phyloP scores from a whole-genome alignment of 176 grass and related monocot genomes.

The Chrysopogon serrulatus region DNA sequence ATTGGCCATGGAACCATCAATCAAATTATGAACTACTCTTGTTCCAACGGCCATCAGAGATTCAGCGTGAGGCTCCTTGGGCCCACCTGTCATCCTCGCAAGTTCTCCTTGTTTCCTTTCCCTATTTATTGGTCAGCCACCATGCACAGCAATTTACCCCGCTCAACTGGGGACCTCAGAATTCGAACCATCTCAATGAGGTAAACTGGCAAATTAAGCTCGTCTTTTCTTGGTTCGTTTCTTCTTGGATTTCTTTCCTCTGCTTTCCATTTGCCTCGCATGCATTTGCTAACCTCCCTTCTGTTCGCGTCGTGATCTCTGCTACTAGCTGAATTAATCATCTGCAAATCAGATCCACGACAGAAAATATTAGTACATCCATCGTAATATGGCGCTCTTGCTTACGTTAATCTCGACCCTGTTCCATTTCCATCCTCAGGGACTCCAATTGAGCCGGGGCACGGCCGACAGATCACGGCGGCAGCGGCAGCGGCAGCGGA shows the following conservation, averaged over 20 bases:
- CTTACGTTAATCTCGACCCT: background rate
- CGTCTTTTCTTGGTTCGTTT: conserved; percentile 10
- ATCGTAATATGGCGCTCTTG: background rate
- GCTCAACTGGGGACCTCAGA: conserved; percentile 20
- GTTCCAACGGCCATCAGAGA: background rate
- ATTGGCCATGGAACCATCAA: too few species aligned
- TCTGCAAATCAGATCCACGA: background rate
- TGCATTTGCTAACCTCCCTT: background rate
- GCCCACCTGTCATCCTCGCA: background rate
- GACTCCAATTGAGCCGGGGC: background rate
- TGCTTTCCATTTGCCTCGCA: background rate
- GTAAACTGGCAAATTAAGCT: conserved; percentile 5
- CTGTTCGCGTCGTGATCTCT: background rate
- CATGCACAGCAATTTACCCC: conserved; percentile 6
- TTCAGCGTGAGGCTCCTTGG: background rate
- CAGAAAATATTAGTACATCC: background rate
- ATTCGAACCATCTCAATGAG: background rate
- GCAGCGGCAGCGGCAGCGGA: background rate
- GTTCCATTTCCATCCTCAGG: background rate
- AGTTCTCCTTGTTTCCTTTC: background rate
- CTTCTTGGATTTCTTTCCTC: background rate
- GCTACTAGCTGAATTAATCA: background rate
- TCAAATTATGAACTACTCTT: too few species aligned
- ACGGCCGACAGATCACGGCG: background rate
- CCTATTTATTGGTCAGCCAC: background rate